Conservation (phyloP, 352 stramenopile genomes). For the Saprolegnia diclina region DNA sequence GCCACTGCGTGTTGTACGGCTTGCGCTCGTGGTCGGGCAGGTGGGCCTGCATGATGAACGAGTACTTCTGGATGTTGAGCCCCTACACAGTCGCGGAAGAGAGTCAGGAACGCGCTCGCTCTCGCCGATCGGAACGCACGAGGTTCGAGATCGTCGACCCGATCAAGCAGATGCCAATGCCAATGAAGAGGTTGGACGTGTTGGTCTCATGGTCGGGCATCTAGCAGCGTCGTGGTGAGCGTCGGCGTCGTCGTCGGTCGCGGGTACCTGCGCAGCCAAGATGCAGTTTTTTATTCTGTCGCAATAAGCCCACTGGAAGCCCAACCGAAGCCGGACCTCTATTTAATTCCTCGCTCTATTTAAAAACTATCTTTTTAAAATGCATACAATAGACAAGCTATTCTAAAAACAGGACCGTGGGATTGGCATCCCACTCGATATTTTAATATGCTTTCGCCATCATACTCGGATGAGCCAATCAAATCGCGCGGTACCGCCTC, state of each 20-base stretch:
- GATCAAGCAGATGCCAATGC: conserved; percentile 27
- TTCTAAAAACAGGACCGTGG: too few relatives aligned
- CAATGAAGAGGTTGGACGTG: conserved; percentile 26
- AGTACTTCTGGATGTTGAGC: conserved; percentile 86
- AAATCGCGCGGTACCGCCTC: neutral
- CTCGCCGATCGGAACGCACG: neutral
- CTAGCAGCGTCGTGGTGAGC: neutral
- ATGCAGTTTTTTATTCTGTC: conserved; percentile 10
- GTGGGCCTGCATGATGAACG: conserved; percentile 79
- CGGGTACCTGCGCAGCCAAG: neutral
- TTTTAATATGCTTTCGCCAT: neutral
- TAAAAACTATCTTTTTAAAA: too few relatives aligned
- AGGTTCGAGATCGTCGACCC: conserved; percentile 26
- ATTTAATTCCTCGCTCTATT: too few relatives aligned
- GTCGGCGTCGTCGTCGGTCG: neutral
- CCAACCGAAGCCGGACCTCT: too few relatives aligned
- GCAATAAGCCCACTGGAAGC: too few relatives aligned
- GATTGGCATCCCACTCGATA: too few relatives aligned
- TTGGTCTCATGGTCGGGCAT: neutral
- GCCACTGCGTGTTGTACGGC: conserved; percentile 47
- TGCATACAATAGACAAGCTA: too few relatives aligned
- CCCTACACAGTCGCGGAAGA: conserved; percentile 29
- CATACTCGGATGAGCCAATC: neutral
- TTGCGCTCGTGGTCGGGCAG: conserved; percentile 44
- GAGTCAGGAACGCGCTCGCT: neutral